Conservation (phyloP, 1,284 basidiomycete species). For the Trichosporon ovoides region DNA sequence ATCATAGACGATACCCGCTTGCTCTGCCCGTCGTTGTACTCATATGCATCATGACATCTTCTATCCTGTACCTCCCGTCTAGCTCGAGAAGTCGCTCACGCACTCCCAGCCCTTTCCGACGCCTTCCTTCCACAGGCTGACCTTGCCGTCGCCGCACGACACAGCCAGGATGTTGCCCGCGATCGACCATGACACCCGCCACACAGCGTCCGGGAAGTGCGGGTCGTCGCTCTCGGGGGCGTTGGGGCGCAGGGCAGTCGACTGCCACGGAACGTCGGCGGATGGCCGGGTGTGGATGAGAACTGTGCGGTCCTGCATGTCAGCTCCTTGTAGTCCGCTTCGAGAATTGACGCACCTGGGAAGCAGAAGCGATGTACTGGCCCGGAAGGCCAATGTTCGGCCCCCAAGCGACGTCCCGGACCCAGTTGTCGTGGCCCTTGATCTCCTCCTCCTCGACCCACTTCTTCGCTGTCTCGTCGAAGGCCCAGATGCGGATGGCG, state of each 20-base stretch:
- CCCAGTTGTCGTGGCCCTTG: constrained; percentile 93
- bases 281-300: constrained; percentile 90
- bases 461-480: constrained; percentile 51
- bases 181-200: constrained; percentile 95
- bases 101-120: constrained; percentile 95
- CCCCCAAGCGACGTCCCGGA: constrained; percentile 95
- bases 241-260: constrained; percentile 75
- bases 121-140: constrained; percentile 97
- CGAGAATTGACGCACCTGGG: constrained; percentile 59
- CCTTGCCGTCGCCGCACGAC: constrained; percentile 96
- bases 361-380: constrained; percentile 91
- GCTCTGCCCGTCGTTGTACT: constrained; percentile 11
- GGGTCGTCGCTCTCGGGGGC: constrained; percentile 51
- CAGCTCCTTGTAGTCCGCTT: background rate
- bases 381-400: constrained; percentile 92
- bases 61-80: constrained; percentile 10
- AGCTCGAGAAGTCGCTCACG: constrained; percentile 86
- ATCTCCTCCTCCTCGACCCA: constrained; percentile 86
- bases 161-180: constrained; percentile 95
- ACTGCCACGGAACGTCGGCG: constrained; percentile 73
- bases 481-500: constrained; percentile 91
- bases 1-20: background rate
- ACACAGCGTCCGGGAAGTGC: constrained; percentile 91
- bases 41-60: constrained; percentile 16
- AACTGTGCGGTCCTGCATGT: constrained; percentile 72